Percentiles rank a stretch among this genome's conserved stretches.
Conservation (phyloP, 2,329 filamentous ascomycete species). For the Aureobasidium sp. region DNA sequence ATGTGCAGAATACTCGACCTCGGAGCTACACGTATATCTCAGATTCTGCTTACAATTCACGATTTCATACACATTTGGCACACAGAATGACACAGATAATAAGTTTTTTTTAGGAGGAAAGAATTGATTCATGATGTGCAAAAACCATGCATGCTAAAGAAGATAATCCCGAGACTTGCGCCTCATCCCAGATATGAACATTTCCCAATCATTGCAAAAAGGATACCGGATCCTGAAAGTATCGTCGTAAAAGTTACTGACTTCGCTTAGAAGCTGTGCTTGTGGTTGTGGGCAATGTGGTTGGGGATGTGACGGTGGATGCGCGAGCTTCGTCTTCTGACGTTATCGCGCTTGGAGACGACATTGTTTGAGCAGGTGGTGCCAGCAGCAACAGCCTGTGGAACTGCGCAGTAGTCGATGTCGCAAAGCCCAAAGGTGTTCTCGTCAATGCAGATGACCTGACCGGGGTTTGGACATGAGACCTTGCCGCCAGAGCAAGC, state of each 20-base stretch:
- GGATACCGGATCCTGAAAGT: conserved; percentile 1
- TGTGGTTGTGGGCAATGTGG: conserved; percentile 8
- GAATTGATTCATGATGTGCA: conserved; percentile 1
- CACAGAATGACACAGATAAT: not conserved
- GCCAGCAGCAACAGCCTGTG: conserved; percentile 35
- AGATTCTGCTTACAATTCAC: not conserved
- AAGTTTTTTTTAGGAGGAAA: not conserved
- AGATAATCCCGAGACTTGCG: conserved; percentile 4
- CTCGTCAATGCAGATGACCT: conserved; percentile 38
- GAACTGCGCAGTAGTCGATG: conserved; percentile 33
- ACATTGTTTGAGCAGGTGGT: conserved; percentile 35
- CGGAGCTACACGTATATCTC: not conserved
- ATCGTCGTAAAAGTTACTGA: not conserved
- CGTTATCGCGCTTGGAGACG: conserved; percentile 23
- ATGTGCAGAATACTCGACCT: not conserved
- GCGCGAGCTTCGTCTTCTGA: conserved; percentile 18
- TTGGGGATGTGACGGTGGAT: conserved; percentile 17
- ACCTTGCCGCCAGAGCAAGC: conserved; percentile 22
- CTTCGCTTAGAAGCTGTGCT: not conserved
- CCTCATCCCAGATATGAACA: not conserved
- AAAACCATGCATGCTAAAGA: not conserved
- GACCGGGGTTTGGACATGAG: conserved; percentile 36
- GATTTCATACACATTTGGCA: not conserved
- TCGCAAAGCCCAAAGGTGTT: conserved; percentile 40
- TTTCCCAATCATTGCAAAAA: not conserved